Percentiles rank a stretch among this genome's conserved stretches.
Evolutionary conservation across 192 early-diverging fungal genomes (phyloP).

Genomic region (Rhizophagus clarus): DNA sequence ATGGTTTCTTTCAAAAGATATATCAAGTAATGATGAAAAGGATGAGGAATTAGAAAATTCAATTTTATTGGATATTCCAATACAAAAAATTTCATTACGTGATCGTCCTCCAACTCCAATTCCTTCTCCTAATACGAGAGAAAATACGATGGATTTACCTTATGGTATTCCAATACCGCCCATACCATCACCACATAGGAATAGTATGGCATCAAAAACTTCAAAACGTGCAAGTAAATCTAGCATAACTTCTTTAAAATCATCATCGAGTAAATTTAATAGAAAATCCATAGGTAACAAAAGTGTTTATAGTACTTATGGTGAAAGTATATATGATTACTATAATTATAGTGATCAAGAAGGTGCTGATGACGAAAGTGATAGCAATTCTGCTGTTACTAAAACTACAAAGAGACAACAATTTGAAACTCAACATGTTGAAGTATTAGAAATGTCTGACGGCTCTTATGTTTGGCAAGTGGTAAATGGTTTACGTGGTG

Average conservation of each 20-base stretch:
- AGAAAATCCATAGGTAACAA: constrained; percentile 28
- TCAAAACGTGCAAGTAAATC: constrained; percentile 27
- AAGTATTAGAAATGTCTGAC: constrained; percentile 29
- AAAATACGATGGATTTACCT: constrained; percentile 13
- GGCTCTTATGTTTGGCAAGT: constrained; percentile 33
- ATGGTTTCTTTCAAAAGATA: constrained; percentile 17
- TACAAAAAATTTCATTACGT: neutral
- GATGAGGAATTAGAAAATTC: neutral
- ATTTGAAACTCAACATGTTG: constrained; percentile 16
- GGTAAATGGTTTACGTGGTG: constrained; percentile 20
- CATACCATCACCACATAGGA: constrained; percentile 8
- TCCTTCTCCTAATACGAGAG: constrained; percentile 10
- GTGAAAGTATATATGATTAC: constrained; percentile 32
- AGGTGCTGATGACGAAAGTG: constrained; percentile 25
- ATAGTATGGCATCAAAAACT: constrained; percentile 9
- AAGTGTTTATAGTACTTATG: constrained; percentile 27
- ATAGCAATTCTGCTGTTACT: neutral
- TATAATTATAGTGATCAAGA: constrained; percentile 32
- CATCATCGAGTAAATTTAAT: neutral
- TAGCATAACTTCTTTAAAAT: constrained; percentile 17
- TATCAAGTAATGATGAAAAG: neutral
- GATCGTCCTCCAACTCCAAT: constrained; percentile 28
- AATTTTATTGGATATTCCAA: neutral
- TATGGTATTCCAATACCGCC: constrained; percentile 35
- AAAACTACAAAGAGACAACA: neutral